A percentile compares a stretch with the other conserved stretches of the same genome.
These are phyloP conservation scores for Plasmopara halstedii DNA, from an alignment of 352 stramenopile genomes.

Conservation along the genomic window DNA sequence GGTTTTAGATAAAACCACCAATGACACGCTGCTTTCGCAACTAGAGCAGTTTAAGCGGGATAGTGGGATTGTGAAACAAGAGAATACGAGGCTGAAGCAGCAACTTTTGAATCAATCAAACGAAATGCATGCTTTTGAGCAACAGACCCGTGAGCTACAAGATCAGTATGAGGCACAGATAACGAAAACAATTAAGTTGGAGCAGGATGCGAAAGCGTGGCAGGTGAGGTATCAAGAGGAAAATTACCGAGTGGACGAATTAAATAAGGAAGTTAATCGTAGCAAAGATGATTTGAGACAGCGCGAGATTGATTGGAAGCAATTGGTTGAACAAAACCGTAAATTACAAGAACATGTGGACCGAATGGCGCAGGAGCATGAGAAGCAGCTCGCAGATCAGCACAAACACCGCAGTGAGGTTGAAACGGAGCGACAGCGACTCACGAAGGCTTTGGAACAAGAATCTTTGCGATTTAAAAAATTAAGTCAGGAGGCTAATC, in stretches of 20 bases:
- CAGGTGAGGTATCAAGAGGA: slow-evolving; percentile 31
- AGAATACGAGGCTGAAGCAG: slow-evolving; percentile 40
- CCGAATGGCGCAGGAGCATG: slow-evolving; percentile 34
- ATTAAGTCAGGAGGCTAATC: slow-evolving; percentile 29
- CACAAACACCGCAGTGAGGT: slow-evolving; percentile 31
- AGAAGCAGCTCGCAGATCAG: slow-evolving; percentile 37
- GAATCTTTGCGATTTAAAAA: slow-evolving; percentile 31
- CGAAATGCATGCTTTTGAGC: slow-evolving; percentile 29
- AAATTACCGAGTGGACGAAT: slow-evolving; percentile 17
- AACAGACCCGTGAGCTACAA: slow-evolving; percentile 36
- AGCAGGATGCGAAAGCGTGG: slow-evolving; percentile 29
- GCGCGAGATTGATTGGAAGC: slow-evolving; percentile 24
- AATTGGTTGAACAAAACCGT: slow-evolving; percentile 32
- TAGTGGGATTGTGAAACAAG: slow-evolving; percentile 23
- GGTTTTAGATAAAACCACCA: slow-evolving; percentile 28
- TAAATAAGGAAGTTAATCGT: slow-evolving; percentile 27
- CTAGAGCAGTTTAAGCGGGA: slow-evolving; percentile 43
- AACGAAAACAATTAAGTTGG: slow-evolving; percentile 24
- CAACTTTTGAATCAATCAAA: slow-evolving; percentile 31
- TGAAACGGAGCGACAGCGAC: slow-evolving; percentile 32
- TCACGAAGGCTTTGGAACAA: slow-evolving; percentile 31
- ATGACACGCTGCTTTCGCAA: slow-evolving; percentile 30
- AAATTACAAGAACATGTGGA: slow-evolving; percentile 40
- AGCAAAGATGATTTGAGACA: slow-evolving; percentile 28
- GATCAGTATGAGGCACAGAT: slow-evolving; percentile 30